Evolutionary conservation across 305 asterid species (phyloP).

Genomic region (Fraxinus floribunda): DNA sequence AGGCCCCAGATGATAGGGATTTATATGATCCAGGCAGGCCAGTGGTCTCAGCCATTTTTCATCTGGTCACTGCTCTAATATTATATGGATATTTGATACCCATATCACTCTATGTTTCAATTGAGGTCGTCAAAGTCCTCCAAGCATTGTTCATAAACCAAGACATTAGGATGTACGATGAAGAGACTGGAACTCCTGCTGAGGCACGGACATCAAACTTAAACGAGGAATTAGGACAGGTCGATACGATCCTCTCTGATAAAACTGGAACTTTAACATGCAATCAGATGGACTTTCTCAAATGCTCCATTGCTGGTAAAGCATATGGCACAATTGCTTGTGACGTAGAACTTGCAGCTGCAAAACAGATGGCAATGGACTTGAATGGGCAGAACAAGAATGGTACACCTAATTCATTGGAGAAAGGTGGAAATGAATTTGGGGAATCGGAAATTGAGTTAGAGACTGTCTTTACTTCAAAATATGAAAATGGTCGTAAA

Average conservation of each 20-base stretch:
- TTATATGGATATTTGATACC: constrained; percentile 67
- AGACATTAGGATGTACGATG: constrained; percentile 61
- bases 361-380: constrained; percentile 53
- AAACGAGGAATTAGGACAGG: constrained; percentile 66
- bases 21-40: constrained; percentile 45
- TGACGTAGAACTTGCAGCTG: constrained; percentile 70
- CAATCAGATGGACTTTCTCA: constrained; percentile 69
- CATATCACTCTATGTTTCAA: constrained; percentile 67
- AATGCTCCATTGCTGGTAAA: constrained; percentile 61
- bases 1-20: constrained; percentile 40
- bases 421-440: constrained; percentile 21
- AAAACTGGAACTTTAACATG: constrained; percentile 69
- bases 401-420: constrained; percentile 31
- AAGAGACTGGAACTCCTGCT: constrained; percentile 59
- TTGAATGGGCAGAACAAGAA: constrained; percentile 38
- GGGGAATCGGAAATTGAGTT: constrained; percentile 56
- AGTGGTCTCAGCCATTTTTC: constrained; percentile 43
- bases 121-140: constrained; percentile 69
- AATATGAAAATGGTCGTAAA: constrained; percentile 39
- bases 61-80: constrained; percentile 61
- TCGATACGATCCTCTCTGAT: constrained; percentile 61
- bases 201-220: constrained; percentile 66
- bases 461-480: constrained; percentile 63
- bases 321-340: constrained; percentile 55
- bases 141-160: constrained; percentile 60